These are phyloP conservation scores for Candida coleopterorum DNA, from an alignment of 805 yeast genomes.

Conservation along the genomic window DNA sequence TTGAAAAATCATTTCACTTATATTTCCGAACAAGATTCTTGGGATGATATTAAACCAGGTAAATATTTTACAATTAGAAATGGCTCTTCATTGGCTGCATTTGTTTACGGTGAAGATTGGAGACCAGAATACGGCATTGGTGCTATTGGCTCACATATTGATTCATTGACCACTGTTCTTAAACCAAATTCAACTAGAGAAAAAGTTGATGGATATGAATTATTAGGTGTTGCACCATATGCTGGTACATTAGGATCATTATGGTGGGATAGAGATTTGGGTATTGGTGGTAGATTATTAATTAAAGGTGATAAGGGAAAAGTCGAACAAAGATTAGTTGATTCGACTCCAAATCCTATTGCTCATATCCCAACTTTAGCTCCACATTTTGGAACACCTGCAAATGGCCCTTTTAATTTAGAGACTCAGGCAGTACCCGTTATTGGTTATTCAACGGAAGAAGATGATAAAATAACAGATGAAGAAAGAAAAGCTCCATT, in stretches of 20 bases:
- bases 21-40: slow-evolving; percentile 57
- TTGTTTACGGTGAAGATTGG: slow-evolving; percentile 65
- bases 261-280: slow-evolving; percentile 86
- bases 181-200: slow-evolving; percentile 67
- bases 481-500: slow-evolving; percentile 63
- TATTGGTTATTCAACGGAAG: slow-evolving; percentile 49
- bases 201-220: slow-evolving; percentile 66
- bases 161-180: slow-evolving; percentile 61
- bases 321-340: slow-evolving; percentile 43
- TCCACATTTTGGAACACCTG: slow-evolving; percentile 75
- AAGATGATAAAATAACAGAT: slow-evolving; percentile 47
- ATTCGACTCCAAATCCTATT: slow-evolving; percentile 62
- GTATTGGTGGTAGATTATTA: slow-evolving; percentile 74
- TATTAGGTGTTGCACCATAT: slow-evolving; percentile 81
- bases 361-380: slow-evolving; percentile 84
- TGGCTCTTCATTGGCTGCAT: slow-evolving; percentile 66
- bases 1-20: slow-evolving; percentile 59
- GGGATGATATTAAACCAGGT: slow-evolving; percentile 47
- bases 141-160: slow-evolving; percentile 70
- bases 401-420: slow-evolving; percentile 65
- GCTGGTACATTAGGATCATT: slow-evolving; percentile 61
- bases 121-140: slow-evolving; percentile 62
- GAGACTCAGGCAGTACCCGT: slow-evolving; percentile 81
- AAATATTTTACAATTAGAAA: slow-evolving; percentile 65
- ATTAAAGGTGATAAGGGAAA: slow-evolving; percentile 34